Evolutionary conservation across 129 eudicot species (phyloP).

Genomic region (Tagetes erecta): DNA sequence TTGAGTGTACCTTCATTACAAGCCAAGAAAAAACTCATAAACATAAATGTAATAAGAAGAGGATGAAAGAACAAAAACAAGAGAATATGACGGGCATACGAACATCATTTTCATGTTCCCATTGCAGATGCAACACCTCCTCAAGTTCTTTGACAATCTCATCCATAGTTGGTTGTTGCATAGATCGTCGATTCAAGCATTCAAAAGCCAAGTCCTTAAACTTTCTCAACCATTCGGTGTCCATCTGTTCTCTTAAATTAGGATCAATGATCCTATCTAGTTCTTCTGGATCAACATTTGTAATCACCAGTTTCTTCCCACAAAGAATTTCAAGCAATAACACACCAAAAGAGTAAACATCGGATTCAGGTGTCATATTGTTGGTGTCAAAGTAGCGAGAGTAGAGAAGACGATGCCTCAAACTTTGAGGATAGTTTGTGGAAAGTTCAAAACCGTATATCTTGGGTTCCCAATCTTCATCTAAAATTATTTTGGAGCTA

Average conservation of each 20-base stretch:
- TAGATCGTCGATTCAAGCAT: background rate
- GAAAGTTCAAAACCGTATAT: conserved; percentile 14
- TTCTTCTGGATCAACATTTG: background rate
- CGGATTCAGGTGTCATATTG: conserved; percentile 16
- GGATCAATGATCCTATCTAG: conserved; percentile 1
- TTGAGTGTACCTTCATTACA: background rate
- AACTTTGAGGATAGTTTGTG: conserved; percentile 12
- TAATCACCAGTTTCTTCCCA: conserved; percentile 2
- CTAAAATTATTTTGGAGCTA: background rate
- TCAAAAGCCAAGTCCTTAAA: background rate
- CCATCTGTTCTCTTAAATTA: background rate
- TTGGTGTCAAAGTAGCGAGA: background rate
- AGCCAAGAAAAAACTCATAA: background rate
- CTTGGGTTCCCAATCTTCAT: conserved; percentile 19
- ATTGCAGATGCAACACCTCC: conserved; percentile 3
- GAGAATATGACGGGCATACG: background rate
- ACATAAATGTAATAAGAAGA: background rate
- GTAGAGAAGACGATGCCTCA: conserved; percentile 16
- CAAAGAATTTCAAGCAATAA: background rate
- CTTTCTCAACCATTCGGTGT: background rate
- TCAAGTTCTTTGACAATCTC: conserved; percentile 14
- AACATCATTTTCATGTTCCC: background rate
- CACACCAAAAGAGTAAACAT: conserved; percentile 17
- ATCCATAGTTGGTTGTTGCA: conserved; percentile 5
- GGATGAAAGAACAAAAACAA: background rate